These are phyloP conservation scores for Fusarium goolgardi DNA, from an alignment of 2,329 filamentous ascomycete species.

Conservation along the genomic window DNA sequence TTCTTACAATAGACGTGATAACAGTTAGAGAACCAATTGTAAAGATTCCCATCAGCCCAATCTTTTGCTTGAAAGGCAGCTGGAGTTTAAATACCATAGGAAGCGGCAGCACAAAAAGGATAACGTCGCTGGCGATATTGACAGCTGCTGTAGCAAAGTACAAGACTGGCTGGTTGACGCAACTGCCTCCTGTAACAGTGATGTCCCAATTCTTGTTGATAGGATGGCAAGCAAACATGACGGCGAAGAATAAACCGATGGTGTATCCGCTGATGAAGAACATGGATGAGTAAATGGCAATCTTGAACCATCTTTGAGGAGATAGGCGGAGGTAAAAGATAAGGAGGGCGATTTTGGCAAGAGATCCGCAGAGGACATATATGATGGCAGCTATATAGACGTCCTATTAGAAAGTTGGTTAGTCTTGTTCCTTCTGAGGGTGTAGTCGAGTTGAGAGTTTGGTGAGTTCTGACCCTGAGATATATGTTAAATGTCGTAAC, in stretches of 20 bases:
- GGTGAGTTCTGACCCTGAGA: conserved; percentile 35
- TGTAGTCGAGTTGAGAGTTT: accelerated
- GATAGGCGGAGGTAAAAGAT: conserved; percentile 55
- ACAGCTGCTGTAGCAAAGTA: conserved; percentile 61
- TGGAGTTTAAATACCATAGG: conserved; percentile 59
- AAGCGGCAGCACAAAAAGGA: conserved; percentile 60
- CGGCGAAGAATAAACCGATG: conserved; percentile 49
- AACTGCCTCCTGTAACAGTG: conserved; percentile 50
- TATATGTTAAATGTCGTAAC: conserved; percentile 45
- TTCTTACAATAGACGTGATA: conserved; percentile 50
- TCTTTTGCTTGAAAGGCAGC: conserved; percentile 59
- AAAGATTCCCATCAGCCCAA: conserved; percentile 59
- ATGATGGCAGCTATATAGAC: conserved; percentile 47
- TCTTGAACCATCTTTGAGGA: conserved; percentile 51
- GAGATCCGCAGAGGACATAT: conserved; percentile 52
- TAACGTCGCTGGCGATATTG: conserved; percentile 61
- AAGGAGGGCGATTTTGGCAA: conserved; percentile 55
- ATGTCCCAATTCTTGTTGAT: conserved; percentile 50
- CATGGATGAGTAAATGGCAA: conserved; percentile 47
- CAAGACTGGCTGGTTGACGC: conserved; percentile 59
- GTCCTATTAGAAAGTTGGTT: conserved; percentile 28
- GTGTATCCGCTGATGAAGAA: conserved; percentile 50
- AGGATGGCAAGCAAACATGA: conserved; percentile 54
- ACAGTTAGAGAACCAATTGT: conserved; percentile 56
- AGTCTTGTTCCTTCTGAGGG: not conserved